These are phyloP conservation scores for Fusarium nisikadoi DNA, from an alignment of 2,329 filamentous ascomycete genomes.

Conservation along the genomic window DNA sequence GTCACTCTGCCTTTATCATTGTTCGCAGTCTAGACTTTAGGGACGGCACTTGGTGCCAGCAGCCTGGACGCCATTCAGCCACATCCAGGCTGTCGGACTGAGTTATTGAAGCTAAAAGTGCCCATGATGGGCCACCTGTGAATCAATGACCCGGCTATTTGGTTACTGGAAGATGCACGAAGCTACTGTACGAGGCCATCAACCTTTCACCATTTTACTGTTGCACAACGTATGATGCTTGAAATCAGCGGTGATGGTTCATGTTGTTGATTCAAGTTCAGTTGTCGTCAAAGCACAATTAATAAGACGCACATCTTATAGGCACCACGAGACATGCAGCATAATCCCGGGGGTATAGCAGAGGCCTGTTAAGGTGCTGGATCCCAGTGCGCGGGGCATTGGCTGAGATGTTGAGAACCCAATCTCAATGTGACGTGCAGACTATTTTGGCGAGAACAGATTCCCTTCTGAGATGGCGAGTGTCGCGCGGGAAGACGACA, in stretches of 20 bases:
- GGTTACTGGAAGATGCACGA: conserved; percentile 1
- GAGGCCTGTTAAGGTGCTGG: conserved; percentile 15
- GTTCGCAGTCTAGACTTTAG: conserved; percentile 1
- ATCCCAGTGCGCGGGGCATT: conserved; percentile 5
- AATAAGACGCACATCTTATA: background rate
- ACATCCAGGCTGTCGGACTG: conserved; percentile 31
- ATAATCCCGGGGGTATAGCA: conserved; percentile 12
- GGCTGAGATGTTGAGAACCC: background rate
- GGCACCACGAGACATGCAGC: conserved; percentile 20
- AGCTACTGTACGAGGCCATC: conserved; percentile 1
- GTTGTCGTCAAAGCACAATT: background rate
- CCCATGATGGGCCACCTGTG: conserved; percentile 4
- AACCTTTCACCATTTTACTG: background rate
- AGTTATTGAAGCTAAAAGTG: conserved; percentile 13
- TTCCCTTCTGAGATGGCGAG: background rate
- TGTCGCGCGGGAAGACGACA: background rate
- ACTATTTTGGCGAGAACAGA: background rate
- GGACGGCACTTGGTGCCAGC: conserved; percentile 22
- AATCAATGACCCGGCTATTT: conserved; percentile 10
- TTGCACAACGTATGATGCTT: conserved; percentile 1
- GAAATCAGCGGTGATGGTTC: background rate
- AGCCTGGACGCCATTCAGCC: conserved; percentile 24
- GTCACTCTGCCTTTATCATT: conserved; percentile 16
- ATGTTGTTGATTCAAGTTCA: background rate
- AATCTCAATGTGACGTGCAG: conserved; percentile 5